Conservation (phyloP, 2,329 filamentous ascomycete genomes). For the Talaromyces amestolkiae region DNA sequence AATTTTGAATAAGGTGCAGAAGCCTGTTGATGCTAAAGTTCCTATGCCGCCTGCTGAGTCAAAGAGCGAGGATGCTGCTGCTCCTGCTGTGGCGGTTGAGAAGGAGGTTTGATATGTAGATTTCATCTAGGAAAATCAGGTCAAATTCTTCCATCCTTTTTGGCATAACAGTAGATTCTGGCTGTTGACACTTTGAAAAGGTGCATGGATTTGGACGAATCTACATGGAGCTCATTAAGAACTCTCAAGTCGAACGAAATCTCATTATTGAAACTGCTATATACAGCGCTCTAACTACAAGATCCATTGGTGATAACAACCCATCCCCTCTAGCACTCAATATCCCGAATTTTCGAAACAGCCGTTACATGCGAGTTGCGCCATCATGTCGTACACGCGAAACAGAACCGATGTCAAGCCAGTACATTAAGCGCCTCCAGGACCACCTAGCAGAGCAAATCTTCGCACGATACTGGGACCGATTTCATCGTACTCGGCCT, state of each 20-base stretch:
- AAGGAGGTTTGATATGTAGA: neutral
- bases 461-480: conserved; percentile 92
- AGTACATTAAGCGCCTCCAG: conserved; percentile 56
- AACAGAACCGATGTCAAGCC: neutral
- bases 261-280: conserved; percentile 15
- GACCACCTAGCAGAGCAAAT: conserved; percentile 89
- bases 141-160: neutral
- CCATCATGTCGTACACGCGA: neutral
- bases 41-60: neutral
- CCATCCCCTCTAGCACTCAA: conserved; percentile 12
- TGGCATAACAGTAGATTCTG: neutral
- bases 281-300: conserved; percentile 17
- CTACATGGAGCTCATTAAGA: neutral
- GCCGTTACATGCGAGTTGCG: conserved; percentile 3
- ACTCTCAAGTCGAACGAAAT: neutral
- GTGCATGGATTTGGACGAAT: neutral
- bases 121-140: neutral
- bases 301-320: conserved; percentile 6
- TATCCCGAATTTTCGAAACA: conserved; percentile 4
- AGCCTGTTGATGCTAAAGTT: neutral
- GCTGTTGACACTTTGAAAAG: neutral
- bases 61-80: neutral
- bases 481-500: conserved; percentile 86
- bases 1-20: conserved; percentile 49
- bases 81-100: neutral